Evolutionary conservation across 2,329 filamentous ascomycete species (phyloP), one percentile per base, ranked within the genome.

Genomic region (Parastagonospora avenae): DNA sequence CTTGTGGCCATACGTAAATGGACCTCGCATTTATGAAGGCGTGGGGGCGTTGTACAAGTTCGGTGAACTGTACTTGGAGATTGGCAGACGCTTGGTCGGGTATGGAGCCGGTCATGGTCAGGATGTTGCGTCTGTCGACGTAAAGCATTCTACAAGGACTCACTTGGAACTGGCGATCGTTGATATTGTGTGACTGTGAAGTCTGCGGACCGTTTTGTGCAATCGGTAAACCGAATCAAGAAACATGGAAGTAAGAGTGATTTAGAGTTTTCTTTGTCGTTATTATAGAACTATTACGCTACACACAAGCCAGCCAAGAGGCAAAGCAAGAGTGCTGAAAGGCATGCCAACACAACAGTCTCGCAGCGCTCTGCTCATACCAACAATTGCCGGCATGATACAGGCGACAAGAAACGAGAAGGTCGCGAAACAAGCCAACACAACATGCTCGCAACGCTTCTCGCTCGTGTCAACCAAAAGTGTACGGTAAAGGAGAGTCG

Each of bases 11-110:
- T n/a, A n/a, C n/a, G n/a, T n/a, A 11, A 32, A 37, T 24, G 39
- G 2, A 14, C 16, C 38, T 4, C 8, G 12, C 1, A n/a, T 40
- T 40, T 36, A 53, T 50, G 48, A 54, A 49, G 28, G 8, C 43
- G 56, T 59, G 19, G 50, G 53, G 53, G 48, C 27, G n/a, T 35
- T 42, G 50, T 53, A 45, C 46, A 28, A 53, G 42, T 33, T 46
- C 46, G 43, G n/a, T n/a, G n/a, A n/a, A n/a, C n/a, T n/a, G n/a
- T n/a, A n/a, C n/a, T n/a, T n/a, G n/a, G n/a, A n/a, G n/a, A n/a
- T n/a, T n/a, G n/a, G n/a, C n/a, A n/a, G n/a, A 46, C 32, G 48
- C 8, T 41, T 38, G 50, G 31, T 30, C 11, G 36, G 4, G 19
- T 24, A 24, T 5, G 19, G 19, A 24, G 19, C 19, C 19, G 19